Evolutionary conservation across 2,329 filamentous ascomycete species (phyloP).

Genomic region (Microdochium paspali): DNA sequence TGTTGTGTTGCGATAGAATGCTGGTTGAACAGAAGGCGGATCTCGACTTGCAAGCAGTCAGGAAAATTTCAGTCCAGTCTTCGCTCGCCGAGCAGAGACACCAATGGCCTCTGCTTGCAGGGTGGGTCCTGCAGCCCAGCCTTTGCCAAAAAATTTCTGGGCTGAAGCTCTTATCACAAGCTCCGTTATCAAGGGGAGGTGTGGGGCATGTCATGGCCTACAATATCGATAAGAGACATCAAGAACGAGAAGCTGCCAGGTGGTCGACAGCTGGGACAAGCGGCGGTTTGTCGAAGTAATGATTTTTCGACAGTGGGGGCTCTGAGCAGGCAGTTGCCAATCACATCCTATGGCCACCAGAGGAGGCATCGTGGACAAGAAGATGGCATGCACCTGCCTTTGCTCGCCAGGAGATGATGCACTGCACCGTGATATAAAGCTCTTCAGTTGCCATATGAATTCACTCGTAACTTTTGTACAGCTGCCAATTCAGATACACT

Average conservation of each 20-base stretch:
- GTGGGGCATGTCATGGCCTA: not conserved
- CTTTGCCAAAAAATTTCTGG: conserved; percentile 2
- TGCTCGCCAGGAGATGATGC: too few relatives aligned
- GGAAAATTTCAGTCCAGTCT: conserved; percentile 1
- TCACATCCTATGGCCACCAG: not conserved
- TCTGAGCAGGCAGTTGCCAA: not conserved
- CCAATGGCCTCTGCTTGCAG: conserved; percentile 1
- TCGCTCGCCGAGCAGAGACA: not conserved
- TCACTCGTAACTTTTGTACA: too few relatives aligned
- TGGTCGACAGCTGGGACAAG: not conserved
- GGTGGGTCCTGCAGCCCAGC: not conserved
- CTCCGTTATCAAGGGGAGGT: not conserved
- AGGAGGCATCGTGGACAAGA: not conserved
- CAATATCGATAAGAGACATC: not conserved
- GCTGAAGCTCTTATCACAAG: conserved; percentile 1
- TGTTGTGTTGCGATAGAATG: not conserved
- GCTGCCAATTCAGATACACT: too few relatives aligned
- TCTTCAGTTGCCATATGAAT: too few relatives aligned
- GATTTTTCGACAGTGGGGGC: not conserved
- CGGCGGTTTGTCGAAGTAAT: not conserved
- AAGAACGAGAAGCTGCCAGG: not conserved
- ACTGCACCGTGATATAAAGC: too few relatives aligned
- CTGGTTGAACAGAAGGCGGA: not conserved
- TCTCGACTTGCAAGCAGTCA: not conserved
- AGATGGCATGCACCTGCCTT: too few relatives aligned